Evolutionary conservation across 2,329 filamentous ascomycete species (phyloP).

Genomic region (Xylaria polymorpha): DNA sequence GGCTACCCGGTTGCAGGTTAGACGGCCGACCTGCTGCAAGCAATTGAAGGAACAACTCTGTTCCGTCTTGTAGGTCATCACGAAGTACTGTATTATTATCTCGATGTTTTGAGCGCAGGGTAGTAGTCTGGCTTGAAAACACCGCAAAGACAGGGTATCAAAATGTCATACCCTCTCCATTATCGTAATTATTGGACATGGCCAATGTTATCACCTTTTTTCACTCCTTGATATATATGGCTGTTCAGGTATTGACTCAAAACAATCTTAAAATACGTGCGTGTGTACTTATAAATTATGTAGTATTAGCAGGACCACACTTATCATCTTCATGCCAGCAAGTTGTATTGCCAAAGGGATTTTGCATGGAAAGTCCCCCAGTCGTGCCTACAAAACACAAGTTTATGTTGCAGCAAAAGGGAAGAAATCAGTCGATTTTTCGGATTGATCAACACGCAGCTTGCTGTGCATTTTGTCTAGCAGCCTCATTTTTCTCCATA

Average conservation of each 20-base stretch:
- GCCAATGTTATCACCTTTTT: neutral
- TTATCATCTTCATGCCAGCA: neutral
- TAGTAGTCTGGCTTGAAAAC: neutral
- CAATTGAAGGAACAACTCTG: constrained; percentile 5
- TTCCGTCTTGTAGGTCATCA: neutral
- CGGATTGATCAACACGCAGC: constrained; percentile 10
- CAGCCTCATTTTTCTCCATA: constrained; percentile 12
- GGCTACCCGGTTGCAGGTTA: constrained; percentile 1
- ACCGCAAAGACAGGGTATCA: neutral
- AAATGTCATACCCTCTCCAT: constrained; percentile 1
- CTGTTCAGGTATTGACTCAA: neutral
- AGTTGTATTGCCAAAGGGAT: constrained; percentile 1
- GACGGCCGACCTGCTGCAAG: neutral
- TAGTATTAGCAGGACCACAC: neutral
- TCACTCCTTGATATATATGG: neutral
- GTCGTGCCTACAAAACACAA: neutral
- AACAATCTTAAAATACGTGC: neutral
- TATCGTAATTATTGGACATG: neutral
- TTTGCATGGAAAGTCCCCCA: neutral
- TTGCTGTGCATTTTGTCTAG: neutral
- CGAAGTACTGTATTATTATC: no score
- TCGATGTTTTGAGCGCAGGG: constrained; percentile 6
- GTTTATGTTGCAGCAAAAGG: constrained; percentile 6
- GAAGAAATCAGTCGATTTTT: constrained; percentile 4
- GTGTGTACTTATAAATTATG: neutral